Base-by-base conservation (phyloP, 2,329 filamentous ascomycete genomes). In the Xylaria digitata region DNA sequence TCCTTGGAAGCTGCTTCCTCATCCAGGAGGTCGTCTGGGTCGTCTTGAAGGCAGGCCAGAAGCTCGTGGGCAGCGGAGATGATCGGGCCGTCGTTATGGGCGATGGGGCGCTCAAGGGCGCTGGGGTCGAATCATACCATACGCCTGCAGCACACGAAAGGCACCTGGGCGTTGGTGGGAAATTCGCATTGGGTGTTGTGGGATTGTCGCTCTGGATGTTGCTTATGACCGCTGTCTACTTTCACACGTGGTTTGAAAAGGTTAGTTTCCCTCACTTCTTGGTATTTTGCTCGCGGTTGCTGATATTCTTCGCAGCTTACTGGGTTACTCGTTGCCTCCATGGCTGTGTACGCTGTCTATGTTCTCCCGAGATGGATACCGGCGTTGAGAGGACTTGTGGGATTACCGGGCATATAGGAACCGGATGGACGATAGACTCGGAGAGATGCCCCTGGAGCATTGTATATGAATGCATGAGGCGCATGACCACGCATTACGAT, bases 161-260 rank as follows among this genome's bases (percentile, higher is more conserved):
- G 60, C 72, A 73, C 54, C 78, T 87, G 63, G 82, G 84, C 2
- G 71, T 86, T 57, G 80, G 85, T 8, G 80, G 81, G 73, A 82
- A 87, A 84, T 81, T 91, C 71, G 86, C 89, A 69, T 80, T 85
- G 26, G 85, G 76, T 0, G 88, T 97, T 30, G 86, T 91, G 19
- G 89, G 80, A 0, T 75, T 97, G 76, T 93, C 90, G 76, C 87
- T 90, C 83, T 98, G 96, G 93, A 99, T 99, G 96, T 80, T 99
- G 77, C 84, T 98, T 68, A 99, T 99, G 96, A 99, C 96, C 46
- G 94, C 94, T 2, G 94, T 96, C 45, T 99, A 95, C 84, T 99
- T 99, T 76, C 96, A 99, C 80, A 99, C 96, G 0, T 98, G 95
- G 94, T 90, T 96, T 74, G 96, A 99, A 83, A 99, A 98, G 90